phyloP scores from a whole-genome alignment of 1,284 basidiomycete species.

The Entoloma clypeatum region DNA sequence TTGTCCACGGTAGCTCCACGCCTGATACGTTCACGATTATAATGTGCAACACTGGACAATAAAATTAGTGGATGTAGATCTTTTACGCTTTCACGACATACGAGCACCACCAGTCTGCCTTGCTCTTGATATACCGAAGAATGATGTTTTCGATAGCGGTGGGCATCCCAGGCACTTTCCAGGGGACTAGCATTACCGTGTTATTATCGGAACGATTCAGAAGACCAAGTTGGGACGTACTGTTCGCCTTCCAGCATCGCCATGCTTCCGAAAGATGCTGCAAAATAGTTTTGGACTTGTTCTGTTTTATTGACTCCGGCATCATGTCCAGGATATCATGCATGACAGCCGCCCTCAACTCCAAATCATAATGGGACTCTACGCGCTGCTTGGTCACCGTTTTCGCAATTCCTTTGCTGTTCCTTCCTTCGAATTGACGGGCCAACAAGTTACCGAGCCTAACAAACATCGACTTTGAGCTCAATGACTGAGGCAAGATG shows the following conservation, averaged over 20 bases:
- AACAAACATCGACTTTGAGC: conserved; percentile 2
- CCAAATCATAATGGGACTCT: conserved; percentile 97
- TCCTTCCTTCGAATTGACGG: conserved; percentile 96
- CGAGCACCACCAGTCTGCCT: conserved; percentile 99
- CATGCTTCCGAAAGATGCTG: conserved; percentile 98
- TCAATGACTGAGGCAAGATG: neutral
- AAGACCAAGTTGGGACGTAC: conserved; percentile 37
- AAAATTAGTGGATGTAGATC: conserved; percentile 3
- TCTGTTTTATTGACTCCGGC: conserved; percentile 99
- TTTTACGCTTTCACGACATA: conserved; percentile 40
- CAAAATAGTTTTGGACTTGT: conserved; percentile 98
- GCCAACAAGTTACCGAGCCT: conserved; percentile 96
- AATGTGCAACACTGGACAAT: conserved; percentile 71
- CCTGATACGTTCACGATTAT: conserved; percentile 91
- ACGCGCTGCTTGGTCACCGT: conserved; percentile 99
- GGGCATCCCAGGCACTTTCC: conserved; percentile 97
- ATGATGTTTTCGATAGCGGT: conserved; percentile 99
- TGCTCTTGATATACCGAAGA: conserved; percentile 97
- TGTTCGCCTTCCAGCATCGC: conserved; percentile 99
- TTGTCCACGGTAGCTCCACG: conserved; percentile 99
- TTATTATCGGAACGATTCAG: conserved; percentile 1
- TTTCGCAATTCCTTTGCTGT: conserved; percentile 93
- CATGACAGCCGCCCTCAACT: conserved; percentile 98
- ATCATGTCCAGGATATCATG: conserved; percentile 99
- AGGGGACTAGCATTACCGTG: conserved; percentile 55